phyloP scores from a whole-genome alignment of 257 asterid species.

The Leptodermis oblonga region DNA sequence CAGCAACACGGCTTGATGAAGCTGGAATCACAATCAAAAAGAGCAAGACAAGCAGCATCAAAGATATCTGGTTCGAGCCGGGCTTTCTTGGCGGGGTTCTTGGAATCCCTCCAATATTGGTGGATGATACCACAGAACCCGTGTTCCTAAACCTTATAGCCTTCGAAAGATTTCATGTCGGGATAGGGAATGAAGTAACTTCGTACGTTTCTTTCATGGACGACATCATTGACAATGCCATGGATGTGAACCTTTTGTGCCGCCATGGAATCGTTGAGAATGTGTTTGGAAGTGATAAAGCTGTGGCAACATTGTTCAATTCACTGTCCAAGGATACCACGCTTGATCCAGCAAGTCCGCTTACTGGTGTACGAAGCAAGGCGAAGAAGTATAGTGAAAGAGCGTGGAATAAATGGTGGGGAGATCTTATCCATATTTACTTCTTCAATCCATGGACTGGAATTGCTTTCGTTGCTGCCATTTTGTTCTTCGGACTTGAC shows the following conservation, averaged over 20 bases:
- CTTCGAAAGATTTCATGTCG: neutral
- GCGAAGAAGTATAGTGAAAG: neutral
- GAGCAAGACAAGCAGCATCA: neutral
- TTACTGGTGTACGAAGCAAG: neutral
- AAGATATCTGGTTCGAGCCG: neutral
- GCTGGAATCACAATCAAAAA: neutral
- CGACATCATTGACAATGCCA: neutral
- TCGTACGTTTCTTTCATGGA: neutral
- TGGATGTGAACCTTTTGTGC: neutral
- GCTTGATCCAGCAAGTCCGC: neutral
- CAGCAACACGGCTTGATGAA: neutral
- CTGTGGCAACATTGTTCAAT: neutral
- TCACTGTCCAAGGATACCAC: neutral
- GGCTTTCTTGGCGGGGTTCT: neutral
- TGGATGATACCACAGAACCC: neutral
- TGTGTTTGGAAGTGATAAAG: neutral
- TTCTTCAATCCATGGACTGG: neutral
- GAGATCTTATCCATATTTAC: neutral
- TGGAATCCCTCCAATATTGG: neutral
- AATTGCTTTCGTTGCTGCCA: neutral
- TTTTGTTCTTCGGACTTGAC: neutral
- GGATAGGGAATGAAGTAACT: neutral
- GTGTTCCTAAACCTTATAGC: neutral
- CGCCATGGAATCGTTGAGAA: neutral
- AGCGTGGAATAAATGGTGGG: neutral